Base-by-base conservation (phyloP, 1,284 basidiomycete species). In the Singerocomus inundabilis region DNA sequence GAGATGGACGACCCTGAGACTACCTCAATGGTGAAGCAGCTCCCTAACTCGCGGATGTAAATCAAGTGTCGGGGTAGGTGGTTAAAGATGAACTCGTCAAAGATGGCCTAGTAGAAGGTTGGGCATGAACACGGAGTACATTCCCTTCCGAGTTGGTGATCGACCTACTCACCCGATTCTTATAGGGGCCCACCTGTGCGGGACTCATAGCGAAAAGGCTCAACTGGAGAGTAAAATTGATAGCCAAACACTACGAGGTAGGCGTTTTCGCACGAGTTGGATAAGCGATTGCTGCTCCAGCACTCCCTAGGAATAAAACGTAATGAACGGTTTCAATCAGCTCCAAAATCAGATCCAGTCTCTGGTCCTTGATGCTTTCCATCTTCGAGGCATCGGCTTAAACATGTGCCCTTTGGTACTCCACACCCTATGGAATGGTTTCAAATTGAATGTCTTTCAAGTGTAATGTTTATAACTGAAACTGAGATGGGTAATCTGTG, bases 21-120 rank as follows among this genome's bases (percentile, higher is more conserved):
- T 26, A 56, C 38, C 25, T 57, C 37, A 32, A 61, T 48, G 15
- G 49, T 38, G 6, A 46, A 15, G 32, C 5, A 48, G 40, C 15
- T 13, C 12, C 25, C 42, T 3, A 25, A 4, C 12, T 16, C 42
- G 16, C 37, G 16, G 12, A 42, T 44, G 12, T 44, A 15, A 42
- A 42, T 44, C 6, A 58, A 35, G 49, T 58, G 52, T 6, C 49
- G 56, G 24, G 57, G 58, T 9, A 58, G 18, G 15, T 39, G 15
- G 34, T 56, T 58, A 12, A 48, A 58, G 15, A 58, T 40, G n/a
- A 58, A 61, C 46, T 58, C 57, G 9, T 58, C 57, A 5, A 52
- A 59, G 37, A 48, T 52, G 1, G 47, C 56, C 57, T 58, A 26
- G 33, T 26, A 16, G 10, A 6, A 15, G 10, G 12, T n/a, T n/a